A percentile compares a stretch with the other conserved stretches of the same genome.
Evolutionary conservation across 768 basidiomycete species (phyloP).

Genomic region (Leucosporidium creatinivorum): DNA sequence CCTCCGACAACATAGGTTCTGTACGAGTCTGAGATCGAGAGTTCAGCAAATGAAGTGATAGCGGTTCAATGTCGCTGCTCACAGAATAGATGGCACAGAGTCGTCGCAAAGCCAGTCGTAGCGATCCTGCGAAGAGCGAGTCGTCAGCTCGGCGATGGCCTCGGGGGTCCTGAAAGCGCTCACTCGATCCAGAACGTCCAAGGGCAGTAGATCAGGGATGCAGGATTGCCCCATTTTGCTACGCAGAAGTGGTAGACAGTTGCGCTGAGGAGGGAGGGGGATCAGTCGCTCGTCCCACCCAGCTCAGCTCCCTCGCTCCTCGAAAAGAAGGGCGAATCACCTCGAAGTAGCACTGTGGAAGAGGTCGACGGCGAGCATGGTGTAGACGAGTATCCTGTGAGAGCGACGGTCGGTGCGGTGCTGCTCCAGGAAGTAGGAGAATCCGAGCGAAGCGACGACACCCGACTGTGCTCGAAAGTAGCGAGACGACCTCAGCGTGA

Average conservation of each 20-base stretch:
- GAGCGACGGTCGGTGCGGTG: not conserved
- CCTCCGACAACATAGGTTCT: no score
- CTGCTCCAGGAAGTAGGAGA: not conserved
- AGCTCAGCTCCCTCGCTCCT: not conserved
- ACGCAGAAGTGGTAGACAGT: not conserved
- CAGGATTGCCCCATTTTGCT: not conserved
- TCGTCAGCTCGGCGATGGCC: no score
- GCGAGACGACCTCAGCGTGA: not conserved
- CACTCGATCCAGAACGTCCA: not conserved
- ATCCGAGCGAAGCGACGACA: not conserved
- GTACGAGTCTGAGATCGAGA: no score
- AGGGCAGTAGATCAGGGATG: not conserved
- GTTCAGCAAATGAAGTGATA: no score
- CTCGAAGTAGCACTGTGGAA: not conserved
- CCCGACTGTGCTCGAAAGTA: not conserved
- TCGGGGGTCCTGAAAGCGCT: no score
- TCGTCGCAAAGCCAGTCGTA: no score
- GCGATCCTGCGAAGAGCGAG: no score
- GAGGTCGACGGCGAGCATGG: not conserved
- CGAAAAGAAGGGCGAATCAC: not conserved
- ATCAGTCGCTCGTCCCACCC: no score
- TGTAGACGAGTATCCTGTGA: not conserved
- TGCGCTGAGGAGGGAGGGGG: not conserved
- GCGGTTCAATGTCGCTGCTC: no score
- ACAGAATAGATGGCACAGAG: no score